These are phyloP conservation scores for Fremontodendron californicum DNA, from an alignment of 345 rosid species.

Conservation along the genomic window DNA sequence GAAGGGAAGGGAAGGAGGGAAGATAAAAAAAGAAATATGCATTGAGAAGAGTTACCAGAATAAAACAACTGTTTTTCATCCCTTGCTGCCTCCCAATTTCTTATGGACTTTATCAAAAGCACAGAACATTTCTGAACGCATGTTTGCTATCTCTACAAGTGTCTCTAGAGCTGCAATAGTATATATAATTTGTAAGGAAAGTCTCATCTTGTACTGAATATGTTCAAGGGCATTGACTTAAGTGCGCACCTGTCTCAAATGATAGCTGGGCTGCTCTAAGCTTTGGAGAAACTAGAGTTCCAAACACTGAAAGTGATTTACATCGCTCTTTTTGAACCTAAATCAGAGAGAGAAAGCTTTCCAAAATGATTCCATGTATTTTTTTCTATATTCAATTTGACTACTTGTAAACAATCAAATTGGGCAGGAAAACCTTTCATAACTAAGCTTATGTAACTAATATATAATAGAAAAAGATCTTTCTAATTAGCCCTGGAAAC, in stretches of 20 bases:
- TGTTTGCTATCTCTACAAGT: slow-evolving; percentile 76
- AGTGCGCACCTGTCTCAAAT: slow-evolving; percentile 70
- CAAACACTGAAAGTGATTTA: slow-evolving; percentile 66
- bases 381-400: background rate
- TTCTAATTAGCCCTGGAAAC: background rate
- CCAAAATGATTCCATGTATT: background rate
- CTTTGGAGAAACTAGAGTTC: slow-evolving; percentile 85
- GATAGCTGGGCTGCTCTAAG: slow-evolving; percentile 76
- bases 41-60: slow-evolving; percentile 11
- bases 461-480: background rate
- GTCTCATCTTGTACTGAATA: background rate
- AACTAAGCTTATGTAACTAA: background rate
- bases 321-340: slow-evolving; percentile 72
- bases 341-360: slow-evolving; percentile 1
- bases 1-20: too few relatives aligned
- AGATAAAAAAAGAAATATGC: background rate
- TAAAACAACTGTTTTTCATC: slow-evolving; percentile 20
- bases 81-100: slow-evolving; percentile 32
- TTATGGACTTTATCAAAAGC: slow-evolving; percentile 38
- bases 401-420: background rate
- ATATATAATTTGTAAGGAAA: background rate
- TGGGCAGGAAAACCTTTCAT: background rate
- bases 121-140: slow-evolving; percentile 52
- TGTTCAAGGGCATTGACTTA: slow-evolving; percentile 9
- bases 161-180: slow-evolving; percentile 62